Conservation (phyloP, 2,329 filamentous ascomycete species). For the Diatrype stigma region DNA sequence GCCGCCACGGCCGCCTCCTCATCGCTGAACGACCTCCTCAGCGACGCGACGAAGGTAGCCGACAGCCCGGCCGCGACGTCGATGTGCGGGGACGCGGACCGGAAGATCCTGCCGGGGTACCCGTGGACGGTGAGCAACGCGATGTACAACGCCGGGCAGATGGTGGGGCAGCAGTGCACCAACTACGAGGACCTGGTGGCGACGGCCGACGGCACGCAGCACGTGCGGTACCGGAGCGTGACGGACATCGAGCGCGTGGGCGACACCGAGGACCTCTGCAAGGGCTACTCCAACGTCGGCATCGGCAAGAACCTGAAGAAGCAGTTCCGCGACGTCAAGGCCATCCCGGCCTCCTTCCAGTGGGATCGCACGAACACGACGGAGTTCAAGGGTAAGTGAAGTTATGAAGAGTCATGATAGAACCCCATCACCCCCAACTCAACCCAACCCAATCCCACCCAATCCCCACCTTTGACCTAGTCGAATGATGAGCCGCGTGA, state of each 20-base stretch:
- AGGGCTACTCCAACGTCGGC: conserved; percentile 10
- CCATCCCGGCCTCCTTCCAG: conserved; percentile 6
- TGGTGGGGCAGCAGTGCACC: conserved; percentile 7
- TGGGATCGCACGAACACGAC: conserved; percentile 2
- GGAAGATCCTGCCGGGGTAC: conserved; percentile 4
- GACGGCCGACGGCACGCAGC: conserved; percentile 2
- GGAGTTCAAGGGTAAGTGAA: conserved; percentile 5
- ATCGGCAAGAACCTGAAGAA: conserved; percentile 5
- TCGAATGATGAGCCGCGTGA: no score
- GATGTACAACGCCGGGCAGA: conserved; percentile 8
- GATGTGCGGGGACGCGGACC: conserved; percentile 6
- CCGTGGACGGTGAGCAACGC: conserved; percentile 6
- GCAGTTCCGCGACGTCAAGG: conserved; percentile 1
- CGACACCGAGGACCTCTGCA: conserved; percentile 8
- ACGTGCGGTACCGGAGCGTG: conserved; percentile 4
- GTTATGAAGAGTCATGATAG: no score
- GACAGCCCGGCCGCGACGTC: neutral
- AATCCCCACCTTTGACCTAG: neutral
- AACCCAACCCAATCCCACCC: no score
- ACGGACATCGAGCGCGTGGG: conserved; percentile 5
- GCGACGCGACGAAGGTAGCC: neutral
- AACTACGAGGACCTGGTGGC: conserved; percentile 6
- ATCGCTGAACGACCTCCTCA: neutral
- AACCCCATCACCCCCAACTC: no score
- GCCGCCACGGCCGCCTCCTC: neutral